These are phyloP conservation scores for Limnanthes douglasii DNA, from an alignment of 345 rosid genomes.

Conservation along the genomic window DNA sequence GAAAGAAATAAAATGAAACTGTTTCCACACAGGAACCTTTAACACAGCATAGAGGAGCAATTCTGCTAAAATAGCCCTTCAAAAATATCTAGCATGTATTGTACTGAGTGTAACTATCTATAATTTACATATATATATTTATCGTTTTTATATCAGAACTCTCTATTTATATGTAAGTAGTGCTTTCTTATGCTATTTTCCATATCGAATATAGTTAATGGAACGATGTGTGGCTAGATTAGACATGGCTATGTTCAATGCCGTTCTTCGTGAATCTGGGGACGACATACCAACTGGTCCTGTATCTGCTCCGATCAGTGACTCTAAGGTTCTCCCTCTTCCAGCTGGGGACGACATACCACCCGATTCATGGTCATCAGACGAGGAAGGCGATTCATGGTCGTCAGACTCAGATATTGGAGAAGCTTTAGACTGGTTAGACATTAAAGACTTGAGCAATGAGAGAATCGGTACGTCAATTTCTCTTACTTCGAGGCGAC, in stretches of 20 bases:
- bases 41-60: no score
- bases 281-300: constrained; percentile 89
- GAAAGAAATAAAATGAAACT: no score
- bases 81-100: no score
- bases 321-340: constrained; percentile 71
- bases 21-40: no score
- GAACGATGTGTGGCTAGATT: constrained; percentile 85
- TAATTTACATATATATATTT: no score
- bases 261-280: constrained; percentile 80
- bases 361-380: no score
- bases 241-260: constrained; percentile 97
- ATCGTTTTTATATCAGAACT: no score
- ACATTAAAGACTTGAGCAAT: constrained; percentile 42
- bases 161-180: no score
- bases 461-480: constrained; percentile 31
- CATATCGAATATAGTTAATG: constrained; percentile 73
- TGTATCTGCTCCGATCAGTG: constrained; percentile 76
- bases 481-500: constrained; percentile 45
- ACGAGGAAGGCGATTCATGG: constrained; percentile 29
- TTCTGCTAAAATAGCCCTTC: no score
- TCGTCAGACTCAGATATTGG: constrained; percentile 67
- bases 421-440: constrained; percentile 60
- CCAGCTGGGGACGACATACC: constrained; percentile 55
- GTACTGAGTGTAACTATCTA: no score
- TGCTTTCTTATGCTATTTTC: no score